Percentiles rank a stretch among this genome's conserved stretches.
These are phyloP conservation scores for Lantana camara DNA, from an alignment of 257 asterid genomes.

Conservation along the genomic window DNA sequence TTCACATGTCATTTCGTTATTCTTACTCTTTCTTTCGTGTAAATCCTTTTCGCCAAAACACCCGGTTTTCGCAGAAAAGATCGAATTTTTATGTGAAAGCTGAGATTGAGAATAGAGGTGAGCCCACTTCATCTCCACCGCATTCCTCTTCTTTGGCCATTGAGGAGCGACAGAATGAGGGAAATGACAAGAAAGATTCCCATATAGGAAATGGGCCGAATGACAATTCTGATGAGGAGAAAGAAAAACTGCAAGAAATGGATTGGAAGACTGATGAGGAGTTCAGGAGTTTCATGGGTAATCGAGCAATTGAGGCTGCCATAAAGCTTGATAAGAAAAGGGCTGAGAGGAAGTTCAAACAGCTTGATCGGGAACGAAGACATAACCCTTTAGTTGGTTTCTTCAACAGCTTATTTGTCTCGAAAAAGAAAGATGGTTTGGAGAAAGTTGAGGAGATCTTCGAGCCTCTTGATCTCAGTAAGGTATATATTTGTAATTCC, in stretches of 20 bases:
- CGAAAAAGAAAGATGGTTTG: constrained; percentile 71
- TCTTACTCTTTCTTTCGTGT: constrained; percentile 30
- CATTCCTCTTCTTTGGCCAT: constrained; percentile 41
- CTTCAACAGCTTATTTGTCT: constrained; percentile 60
- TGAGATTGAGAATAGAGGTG: constrained; percentile 49
- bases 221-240: constrained; percentile 40
- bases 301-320: constrained; percentile 95
- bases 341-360: constrained; percentile 81
- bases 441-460: constrained; percentile 80
- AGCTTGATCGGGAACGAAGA: constrained; percentile 67
- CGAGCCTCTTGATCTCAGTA: constrained; percentile 91
- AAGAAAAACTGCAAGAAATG: constrained; percentile 69
- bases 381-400: constrained; percentile 62
- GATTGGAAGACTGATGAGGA: constrained; percentile 92
- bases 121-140: constrained; percentile 42
- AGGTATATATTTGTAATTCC: constrained; percentile 42
- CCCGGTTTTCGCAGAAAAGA: constrained; percentile 40
- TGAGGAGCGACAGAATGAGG: constrained; percentile 47
- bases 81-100: constrained; percentile 52
- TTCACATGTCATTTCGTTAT: constrained; percentile 11
- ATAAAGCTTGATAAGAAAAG: constrained; percentile 93
- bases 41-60: constrained; percentile 28
- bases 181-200: constrained; percentile 30
- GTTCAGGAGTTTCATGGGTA: constrained; percentile 94
- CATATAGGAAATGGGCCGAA: constrained; percentile 24